A percentile compares a stretch with the other conserved stretches of the same genome.
Conservation (phyloP, 2,329 filamentous ascomycete species). For the Paradendryphiella salina region DNA sequence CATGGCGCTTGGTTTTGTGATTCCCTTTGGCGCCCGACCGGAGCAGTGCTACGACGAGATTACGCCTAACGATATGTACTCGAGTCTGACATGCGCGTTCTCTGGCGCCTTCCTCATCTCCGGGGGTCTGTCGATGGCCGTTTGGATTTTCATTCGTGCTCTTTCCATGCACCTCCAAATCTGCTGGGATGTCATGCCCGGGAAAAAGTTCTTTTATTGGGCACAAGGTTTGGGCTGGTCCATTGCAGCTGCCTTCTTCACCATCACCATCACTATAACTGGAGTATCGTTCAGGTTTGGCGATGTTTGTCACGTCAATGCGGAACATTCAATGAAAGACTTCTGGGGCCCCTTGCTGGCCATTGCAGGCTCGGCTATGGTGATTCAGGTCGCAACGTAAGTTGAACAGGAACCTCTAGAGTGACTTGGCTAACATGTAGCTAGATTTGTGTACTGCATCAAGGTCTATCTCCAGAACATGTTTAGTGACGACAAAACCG, state of each 20-base stretch:
- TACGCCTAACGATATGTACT: conserved; percentile 90
- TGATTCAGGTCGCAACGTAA: conserved; percentile 84
- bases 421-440: conserved; percentile 15
- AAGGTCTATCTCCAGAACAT: conserved; percentile 90
- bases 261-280: conserved; percentile 77
- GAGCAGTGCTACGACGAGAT: conserved; percentile 86
- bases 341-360: conserved; percentile 89
- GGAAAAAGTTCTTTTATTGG: conserved; percentile 84
- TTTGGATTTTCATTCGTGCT: conserved; percentile 90
- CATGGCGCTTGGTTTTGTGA: conserved; percentile 88
- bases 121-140: conserved; percentile 79
- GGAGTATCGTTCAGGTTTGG: conserved; percentile 96
- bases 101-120: conserved; percentile 85
- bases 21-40: conserved; percentile 78
- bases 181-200: conserved; percentile 93
- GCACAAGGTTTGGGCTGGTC: conserved; percentile 83
- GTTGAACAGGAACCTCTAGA: conserved; percentile 33
- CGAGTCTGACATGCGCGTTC: conserved; percentile 78
- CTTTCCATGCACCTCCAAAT: conserved; percentile 95
- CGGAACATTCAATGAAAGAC: conserved; percentile 76
- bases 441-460: conserved; percentile 74
- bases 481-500: conserved; percentile 70
- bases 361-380: conserved; percentile 73
- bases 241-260: conserved; percentile 74
- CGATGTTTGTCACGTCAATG: conserved; percentile 90